Base-by-base conservation (phyloP, 1,284 basidiomycete genomes). In the Porogramme epimiltina region DNA sequence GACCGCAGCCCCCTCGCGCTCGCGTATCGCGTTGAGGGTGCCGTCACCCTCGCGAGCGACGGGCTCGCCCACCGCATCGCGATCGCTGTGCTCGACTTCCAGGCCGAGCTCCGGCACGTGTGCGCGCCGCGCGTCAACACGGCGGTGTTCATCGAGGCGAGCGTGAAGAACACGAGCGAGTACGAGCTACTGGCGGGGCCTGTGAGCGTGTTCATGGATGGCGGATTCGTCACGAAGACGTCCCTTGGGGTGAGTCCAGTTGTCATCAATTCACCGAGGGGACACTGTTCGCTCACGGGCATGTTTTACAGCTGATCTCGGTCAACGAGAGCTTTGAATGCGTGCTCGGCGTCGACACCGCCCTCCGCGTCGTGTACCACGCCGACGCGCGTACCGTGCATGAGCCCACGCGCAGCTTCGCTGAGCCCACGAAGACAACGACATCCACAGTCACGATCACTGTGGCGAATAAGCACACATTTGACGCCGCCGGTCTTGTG, bases 11-110 rank as follows among this genome's bases (percentile, higher is more conserved):
- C 80, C 2, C 67, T 82, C 18, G 74, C 80, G 1, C 68, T 78
- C 16, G 73, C 77, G 0, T 83, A 78, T 51, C 63, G 69, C 28
- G 78, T 84, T 15, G 73, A 76, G 24, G 80, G 78, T 2, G 58
- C 67, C 6, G 74, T 74, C 0, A 76, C 71, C 18, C 76, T 84
- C 47, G 78, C 80, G 0, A 78, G 75, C 51, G 81, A 83, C 60
- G 79, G 76, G 0, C 62, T 71, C 2, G 71, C 74, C 23, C 82
- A 85, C 63, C 78, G 79, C 46, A 80, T 84, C 4, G 70, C 75
- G 10, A 68, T 85, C 45, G 76, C 80, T 0, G 61, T 76, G 3
- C 65, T 84, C 24, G 67, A 71, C 2, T 79, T 84, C 56, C 68
- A 77, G 18, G 69, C 75, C 2, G 69, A 70, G 31, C 67, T 82